phyloP scores from a whole-genome alignment of 495 filamentous ascomycete species.

The Penicillium mononematosum region DNA sequence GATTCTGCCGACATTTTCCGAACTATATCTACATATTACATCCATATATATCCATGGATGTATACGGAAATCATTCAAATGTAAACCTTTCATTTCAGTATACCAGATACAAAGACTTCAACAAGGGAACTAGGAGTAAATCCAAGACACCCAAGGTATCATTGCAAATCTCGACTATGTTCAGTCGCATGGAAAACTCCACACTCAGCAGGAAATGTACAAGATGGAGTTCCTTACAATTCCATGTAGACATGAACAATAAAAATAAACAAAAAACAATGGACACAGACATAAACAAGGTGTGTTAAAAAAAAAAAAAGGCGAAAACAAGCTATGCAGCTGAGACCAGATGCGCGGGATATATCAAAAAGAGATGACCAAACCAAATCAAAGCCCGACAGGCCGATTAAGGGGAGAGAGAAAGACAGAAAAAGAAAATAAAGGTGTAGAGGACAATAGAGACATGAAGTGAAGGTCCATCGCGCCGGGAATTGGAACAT shows the following conservation, averaged over 20 bases:
- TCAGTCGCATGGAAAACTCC: conserved; percentile 9
- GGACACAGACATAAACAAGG: neutral
- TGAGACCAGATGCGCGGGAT: conserved; percentile 27
- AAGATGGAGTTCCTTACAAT: conserved; percentile 9
- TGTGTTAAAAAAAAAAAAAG: neutral
- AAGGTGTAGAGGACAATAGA: conserved; percentile 25
- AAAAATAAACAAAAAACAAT: neutral
- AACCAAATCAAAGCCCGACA: conserved; percentile 16
- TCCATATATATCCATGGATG: no score
- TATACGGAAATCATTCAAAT: neutral
- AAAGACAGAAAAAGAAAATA: conserved; percentile 5
- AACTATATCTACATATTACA: no score
- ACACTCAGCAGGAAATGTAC: conserved; percentile 14
- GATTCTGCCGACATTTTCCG: neutral
- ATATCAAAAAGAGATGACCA: conserved; percentile 28
- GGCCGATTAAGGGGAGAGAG: conserved; percentile 14
- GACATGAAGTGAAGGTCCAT: conserved; percentile 31
- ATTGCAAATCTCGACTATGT: conserved; percentile 15
- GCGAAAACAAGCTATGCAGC: conserved; percentile 19
- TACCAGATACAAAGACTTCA: neutral
- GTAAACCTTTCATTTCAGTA: neutral
- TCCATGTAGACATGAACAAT: conserved; percentile 2
- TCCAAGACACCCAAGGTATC: conserved; percentile 8
- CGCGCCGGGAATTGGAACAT: conserved; percentile 27
- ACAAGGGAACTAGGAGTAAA: neutral